Percentiles rank a stretch among this genome's conserved stretches.
Conservation (phyloP, 2,329 filamentous ascomycete genomes). For the Phaeosphaeriaceae sp. region DNA sequence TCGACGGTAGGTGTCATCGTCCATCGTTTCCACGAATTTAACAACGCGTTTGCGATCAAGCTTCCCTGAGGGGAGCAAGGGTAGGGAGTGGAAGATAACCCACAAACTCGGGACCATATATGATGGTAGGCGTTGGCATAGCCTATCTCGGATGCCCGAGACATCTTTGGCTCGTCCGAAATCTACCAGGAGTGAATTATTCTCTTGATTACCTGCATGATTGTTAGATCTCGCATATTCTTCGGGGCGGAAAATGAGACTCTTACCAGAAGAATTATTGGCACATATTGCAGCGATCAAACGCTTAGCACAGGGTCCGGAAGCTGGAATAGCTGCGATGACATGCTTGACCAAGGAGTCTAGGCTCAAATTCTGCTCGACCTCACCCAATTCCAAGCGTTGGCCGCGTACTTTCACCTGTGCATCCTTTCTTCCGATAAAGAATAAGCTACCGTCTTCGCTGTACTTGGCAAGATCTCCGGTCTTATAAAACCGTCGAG, state of each 20-base stretch:
- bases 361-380: slow-evolving; percentile 45
- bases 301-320: slow-evolving; percentile 39
- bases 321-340: slow-evolving; percentile 33
- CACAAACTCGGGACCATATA: slow-evolving; percentile 45
- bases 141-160: slow-evolving; percentile 27
- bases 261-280: slow-evolving; percentile 16
- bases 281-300: slow-evolving; percentile 38
- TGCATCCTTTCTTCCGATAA: slow-evolving; percentile 14
- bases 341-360: slow-evolving; percentile 36
- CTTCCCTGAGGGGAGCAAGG: slow-evolving; percentile 40
- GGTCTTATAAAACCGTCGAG: slow-evolving; percentile 8
- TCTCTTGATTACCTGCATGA: neutral
- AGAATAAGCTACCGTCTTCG: slow-evolving; percentile 10
- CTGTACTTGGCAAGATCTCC: slow-evolving; percentile 9
- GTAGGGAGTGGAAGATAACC: slow-evolving; percentile 35
- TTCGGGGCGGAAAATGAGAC: slow-evolving; percentile 23
- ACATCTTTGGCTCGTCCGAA: no score
- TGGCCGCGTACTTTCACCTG: slow-evolving; percentile 39
- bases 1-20: slow-evolving; percentile 30
- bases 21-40: slow-evolving; percentile 41
- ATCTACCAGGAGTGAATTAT: no score
- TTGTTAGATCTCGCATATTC: slow-evolving; percentile 33
- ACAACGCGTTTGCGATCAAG: slow-evolving; percentile 36
- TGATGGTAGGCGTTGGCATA: slow-evolving; percentile 36
- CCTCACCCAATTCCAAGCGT: slow-evolving; percentile 49